A percentile compares a stretch with the other conserved stretches of the same genome.
Evolutionary conservation across 1,284 basidiomycete genomes (phyloP).

Genomic region (Schizophyllum amplum): DNA sequence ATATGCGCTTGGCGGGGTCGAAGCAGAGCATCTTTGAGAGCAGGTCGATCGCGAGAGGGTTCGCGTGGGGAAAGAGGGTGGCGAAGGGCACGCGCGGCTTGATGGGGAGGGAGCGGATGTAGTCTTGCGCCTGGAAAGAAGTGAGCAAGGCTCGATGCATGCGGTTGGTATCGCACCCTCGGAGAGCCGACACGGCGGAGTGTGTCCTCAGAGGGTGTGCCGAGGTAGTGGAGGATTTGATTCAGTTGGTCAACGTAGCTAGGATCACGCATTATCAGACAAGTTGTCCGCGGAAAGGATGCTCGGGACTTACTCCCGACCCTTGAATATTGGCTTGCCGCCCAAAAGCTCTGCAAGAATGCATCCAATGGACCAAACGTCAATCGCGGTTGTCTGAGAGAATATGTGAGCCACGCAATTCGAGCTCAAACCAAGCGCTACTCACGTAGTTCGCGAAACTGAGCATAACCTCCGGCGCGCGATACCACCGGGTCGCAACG

Average conservation of each 20-base stretch:
- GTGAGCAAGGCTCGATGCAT: conserved; percentile 4
- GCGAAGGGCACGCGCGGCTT: conserved; percentile 90
- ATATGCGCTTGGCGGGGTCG: conserved; percentile 93
- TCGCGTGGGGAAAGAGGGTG: conserved; percentile 88
- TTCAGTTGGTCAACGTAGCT: conserved; percentile 98
- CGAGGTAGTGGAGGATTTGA: conserved; percentile 95
- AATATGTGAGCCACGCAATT: background rate
- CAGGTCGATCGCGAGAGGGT: conserved; percentile 90
- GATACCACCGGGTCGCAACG: conserved; percentile 96
- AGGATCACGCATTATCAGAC: too few relatives aligned
- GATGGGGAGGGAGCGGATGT: conserved; percentile 96
- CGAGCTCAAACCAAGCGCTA: conserved; percentile 9
- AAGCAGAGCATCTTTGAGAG: conserved; percentile 90
- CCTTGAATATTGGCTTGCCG: conserved; percentile 98
- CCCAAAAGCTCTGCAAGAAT: conserved; percentile 96
- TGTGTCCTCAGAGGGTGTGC: conserved; percentile 95
- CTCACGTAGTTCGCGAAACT: conserved; percentile 92
- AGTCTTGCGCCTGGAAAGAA: conserved; percentile 79
- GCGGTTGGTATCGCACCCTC: conserved; percentile 39
- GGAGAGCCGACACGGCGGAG: conserved; percentile 91
- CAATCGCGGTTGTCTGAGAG: conserved; percentile 77
- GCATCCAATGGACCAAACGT: conserved; percentile 98
- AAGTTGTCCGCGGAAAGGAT: conserved; percentile 1
- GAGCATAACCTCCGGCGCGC: conserved; percentile 96
- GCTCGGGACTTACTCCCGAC: conserved; percentile 70